Percentiles rank a stretch among this genome's conserved stretches.
phyloP scores from a whole-genome alignment of 345 rosid species.

The Euphorbia tirucalli region DNA sequence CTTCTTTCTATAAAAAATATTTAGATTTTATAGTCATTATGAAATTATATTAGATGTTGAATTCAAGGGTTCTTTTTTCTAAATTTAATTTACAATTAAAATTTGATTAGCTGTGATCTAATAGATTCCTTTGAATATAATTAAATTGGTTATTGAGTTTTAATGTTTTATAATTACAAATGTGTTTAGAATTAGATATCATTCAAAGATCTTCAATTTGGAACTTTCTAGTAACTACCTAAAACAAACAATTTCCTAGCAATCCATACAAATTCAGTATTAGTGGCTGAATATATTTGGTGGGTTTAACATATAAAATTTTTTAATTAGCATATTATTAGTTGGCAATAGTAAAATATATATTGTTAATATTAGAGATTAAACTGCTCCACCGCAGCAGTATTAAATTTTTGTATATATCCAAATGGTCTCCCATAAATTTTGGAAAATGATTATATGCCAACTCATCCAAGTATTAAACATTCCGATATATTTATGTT shows the following conservation, averaged over 20 bases:
- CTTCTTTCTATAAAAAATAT: too few species aligned
- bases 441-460: background rate
- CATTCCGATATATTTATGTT: background rate
- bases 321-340: too few species aligned
- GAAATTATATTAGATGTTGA: too few species aligned
- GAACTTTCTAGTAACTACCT: slow-evolving; percentile 23
- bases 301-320: too few species aligned
- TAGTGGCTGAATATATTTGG: too few species aligned
- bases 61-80: too few species aligned
- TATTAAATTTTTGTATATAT: too few species aligned
- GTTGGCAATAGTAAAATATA: too few species aligned
- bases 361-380: too few species aligned
- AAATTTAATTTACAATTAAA: background rate
- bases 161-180: background rate
- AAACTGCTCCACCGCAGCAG: too few species aligned
- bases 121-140: slow-evolving; percentile 8
- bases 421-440: background rate
- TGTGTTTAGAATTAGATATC: slow-evolving; percentile 2
- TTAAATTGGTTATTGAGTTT: background rate
- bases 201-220: slow-evolving; percentile 22
- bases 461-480: background rate
- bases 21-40: too few species aligned
- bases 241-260: slow-evolving; percentile 11
- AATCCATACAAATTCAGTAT: too few species aligned
- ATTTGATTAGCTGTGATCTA: background rate